Conservation (phyloP, 306 rosid species). For the Dalbergia oliveri region DNA sequence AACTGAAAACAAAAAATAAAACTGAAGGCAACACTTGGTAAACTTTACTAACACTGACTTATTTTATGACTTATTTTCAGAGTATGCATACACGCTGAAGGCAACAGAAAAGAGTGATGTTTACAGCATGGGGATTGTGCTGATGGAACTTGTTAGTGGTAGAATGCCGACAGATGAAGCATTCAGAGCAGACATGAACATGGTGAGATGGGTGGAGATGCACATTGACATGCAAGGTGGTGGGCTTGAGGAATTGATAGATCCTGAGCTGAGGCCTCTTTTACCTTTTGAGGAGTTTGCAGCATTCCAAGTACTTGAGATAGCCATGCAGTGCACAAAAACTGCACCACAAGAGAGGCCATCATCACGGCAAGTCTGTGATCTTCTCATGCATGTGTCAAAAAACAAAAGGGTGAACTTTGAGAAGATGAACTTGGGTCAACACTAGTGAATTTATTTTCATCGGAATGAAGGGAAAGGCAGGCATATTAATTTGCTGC, state of each 20-base stretch:
- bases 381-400: slow-evolving; percentile 69
- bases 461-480: background rate
- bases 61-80: slow-evolving; percentile 41
- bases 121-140: slow-evolving; percentile 92
- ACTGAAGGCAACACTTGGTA: background rate
- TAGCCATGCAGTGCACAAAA: slow-evolving; percentile 85
- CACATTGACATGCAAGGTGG: slow-evolving; percentile 54
- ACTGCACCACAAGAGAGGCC: slow-evolving; percentile 82
- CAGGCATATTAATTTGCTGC: background rate
- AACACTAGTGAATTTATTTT: background rate
- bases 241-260: slow-evolving; percentile 63
- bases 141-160: slow-evolving; percentile 91
- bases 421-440: slow-evolving; percentile 57
- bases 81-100: slow-evolving; percentile 81
- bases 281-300: slow-evolving; percentile 69
- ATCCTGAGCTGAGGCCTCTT: slow-evolving; percentile 65
- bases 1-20: too few relatives aligned
- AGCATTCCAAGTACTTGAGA: slow-evolving; percentile 85
- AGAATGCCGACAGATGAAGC: slow-evolving; percentile 75
- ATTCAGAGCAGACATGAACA: slow-evolving; percentile 77
- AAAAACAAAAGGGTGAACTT: slow-evolving; percentile 58
- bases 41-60: slow-evolving; percentile 10
- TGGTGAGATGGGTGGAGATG: slow-evolving; percentile 93
- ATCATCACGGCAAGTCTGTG: slow-evolving; percentile 71
- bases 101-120: slow-evolving; percentile 91